Percentiles rank a stretch among this genome's conserved stretches.
These are phyloP conservation scores for Pichia sp. DNA, from an alignment of 1,139 yeast genomes.

Conservation along the genomic window DNA sequence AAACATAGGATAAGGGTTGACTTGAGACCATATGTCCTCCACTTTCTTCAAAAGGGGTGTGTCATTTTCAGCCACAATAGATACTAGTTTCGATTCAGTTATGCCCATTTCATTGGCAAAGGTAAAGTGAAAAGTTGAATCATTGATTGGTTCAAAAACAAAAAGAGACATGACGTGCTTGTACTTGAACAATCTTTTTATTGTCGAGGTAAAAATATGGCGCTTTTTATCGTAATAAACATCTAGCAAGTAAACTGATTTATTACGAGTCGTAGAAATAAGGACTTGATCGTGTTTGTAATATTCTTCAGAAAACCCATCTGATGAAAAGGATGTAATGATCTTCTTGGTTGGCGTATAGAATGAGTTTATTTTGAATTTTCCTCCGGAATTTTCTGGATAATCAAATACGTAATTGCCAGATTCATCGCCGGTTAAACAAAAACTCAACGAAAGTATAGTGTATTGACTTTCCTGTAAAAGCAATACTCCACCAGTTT, in stretches of 20 bases:
- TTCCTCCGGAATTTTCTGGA: constrained; percentile 9
- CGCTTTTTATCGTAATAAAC: constrained; percentile 20
- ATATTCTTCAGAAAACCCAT: background rate
- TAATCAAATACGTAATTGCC: constrained; percentile 19
- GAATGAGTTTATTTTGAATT: constrained; percentile 19
- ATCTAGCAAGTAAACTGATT: constrained; percentile 26
- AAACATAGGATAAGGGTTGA: constrained; percentile 27
- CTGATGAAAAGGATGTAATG: background rate
- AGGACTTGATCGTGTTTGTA: constrained; percentile 27
- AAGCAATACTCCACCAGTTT: constrained; percentile 25
- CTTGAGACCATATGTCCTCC: constrained; percentile 19
- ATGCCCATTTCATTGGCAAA: constrained; percentile 26
- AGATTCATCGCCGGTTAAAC: constrained; percentile 26
- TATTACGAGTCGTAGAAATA: constrained; percentile 19
- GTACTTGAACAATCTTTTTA: constrained; percentile 20
- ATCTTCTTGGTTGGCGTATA: constrained; percentile 23
- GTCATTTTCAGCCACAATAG: constrained; percentile 15
- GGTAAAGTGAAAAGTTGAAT: constrained; percentile 5
- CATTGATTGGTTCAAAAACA: constrained; percentile 5
- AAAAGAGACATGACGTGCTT: constrained; percentile 3
- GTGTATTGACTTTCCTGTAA: constrained; percentile 23
- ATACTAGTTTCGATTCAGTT: constrained; percentile 20
- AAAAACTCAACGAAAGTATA: constrained; percentile 24
- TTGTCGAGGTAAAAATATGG: constrained; percentile 17
- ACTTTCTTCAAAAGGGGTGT: constrained; percentile 18